Evolutionary conservation across 352 stramenopile species (phyloP).

Genomic region (Phytopythium kandeliae): DNA sequence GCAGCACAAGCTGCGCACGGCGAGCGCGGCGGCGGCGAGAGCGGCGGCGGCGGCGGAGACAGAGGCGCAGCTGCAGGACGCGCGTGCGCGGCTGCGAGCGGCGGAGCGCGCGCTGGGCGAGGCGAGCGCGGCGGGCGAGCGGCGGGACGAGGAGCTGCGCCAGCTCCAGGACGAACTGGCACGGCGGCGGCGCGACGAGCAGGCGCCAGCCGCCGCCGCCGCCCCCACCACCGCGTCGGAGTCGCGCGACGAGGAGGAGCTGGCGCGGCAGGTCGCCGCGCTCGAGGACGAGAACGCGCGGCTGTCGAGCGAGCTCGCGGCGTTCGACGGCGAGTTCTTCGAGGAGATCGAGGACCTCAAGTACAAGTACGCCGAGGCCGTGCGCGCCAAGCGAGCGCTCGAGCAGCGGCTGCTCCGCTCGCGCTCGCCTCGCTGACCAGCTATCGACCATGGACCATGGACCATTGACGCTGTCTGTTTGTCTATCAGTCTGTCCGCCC

Average conservation of each 20-base stretch:
- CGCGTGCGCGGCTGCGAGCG: conserved; percentile 11
- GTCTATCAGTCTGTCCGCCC: too few species aligned
- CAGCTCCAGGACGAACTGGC: conserved; percentile 14
- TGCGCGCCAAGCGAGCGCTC: conserved; percentile 69
- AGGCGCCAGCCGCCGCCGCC: conserved; percentile 2
- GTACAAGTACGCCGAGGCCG: conserved; percentile 89
- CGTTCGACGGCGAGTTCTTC: conserved; percentile 94
- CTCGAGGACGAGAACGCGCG: conserved; percentile 73
- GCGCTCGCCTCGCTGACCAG: not conserved
- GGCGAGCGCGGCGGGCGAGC: conserved; percentile 1
- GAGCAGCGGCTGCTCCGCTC: conserved; percentile 22
- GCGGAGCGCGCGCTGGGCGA: not conserved
- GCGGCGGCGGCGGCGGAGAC: conserved; percentile 6
- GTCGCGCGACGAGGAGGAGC: conserved; percentile 17
- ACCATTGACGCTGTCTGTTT: too few species aligned
- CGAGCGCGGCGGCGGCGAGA: conserved; percentile 22
- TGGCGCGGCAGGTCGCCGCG: conserved; percentile 29
- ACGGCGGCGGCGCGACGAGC: conserved; percentile 14
- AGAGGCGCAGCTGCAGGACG: conserved; percentile 19
- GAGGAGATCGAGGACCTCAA: conserved; percentile 96
- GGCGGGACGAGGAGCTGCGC: conserved; percentile 21
- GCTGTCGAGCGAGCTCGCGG: conserved; percentile 73
- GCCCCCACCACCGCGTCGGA: conserved; percentile 1
- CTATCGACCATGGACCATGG: too few species aligned
- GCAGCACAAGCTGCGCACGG: conserved; percentile 58